A percentile compares a stretch with the other conserved stretches of the same genome.
phyloP scores from a whole-genome alignment of 345 rosid species.

The Draba incana region DNA sequence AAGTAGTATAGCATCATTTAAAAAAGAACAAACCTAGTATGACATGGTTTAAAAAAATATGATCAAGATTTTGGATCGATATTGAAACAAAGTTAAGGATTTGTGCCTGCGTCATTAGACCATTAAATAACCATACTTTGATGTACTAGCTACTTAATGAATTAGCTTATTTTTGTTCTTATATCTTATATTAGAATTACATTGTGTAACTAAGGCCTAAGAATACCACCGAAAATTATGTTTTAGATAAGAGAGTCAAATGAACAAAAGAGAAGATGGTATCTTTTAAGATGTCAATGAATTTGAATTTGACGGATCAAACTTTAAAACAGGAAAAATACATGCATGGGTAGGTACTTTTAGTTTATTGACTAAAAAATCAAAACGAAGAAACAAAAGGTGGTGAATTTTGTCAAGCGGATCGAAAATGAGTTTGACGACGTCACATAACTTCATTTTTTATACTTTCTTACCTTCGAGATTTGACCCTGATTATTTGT shows the following conservation, averaged over 20 bases:
- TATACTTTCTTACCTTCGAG: not conserved
- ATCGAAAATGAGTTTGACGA: not conserved
- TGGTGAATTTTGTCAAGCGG: not conserved
- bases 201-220: not conserved
- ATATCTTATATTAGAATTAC: not conserved
- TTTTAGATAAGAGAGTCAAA: slow-evolving; percentile 3
- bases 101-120: too few relatives aligned
- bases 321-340: not conserved
- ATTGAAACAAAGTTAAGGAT: too few relatives aligned
- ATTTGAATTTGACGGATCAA: slow-evolving; percentile 18
- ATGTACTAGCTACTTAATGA: not conserved
- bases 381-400: not conserved
- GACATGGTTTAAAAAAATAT: not conserved
- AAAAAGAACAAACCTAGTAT: not conserved
- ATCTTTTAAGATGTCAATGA: slow-evolving; percentile 26
- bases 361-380: slow-evolving; percentile 5
- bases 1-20: not conserved
- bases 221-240: not conserved
- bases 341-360: not conserved
- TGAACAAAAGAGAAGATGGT: not conserved
- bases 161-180: not conserved
- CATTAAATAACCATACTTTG: not conserved
- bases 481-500: too few relatives aligned
- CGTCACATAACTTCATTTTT: not conserved
- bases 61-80: not conserved